Base-by-base conservation (phyloP, 148 eudicot species). In the Rhododendron ferrugineum region DNA sequence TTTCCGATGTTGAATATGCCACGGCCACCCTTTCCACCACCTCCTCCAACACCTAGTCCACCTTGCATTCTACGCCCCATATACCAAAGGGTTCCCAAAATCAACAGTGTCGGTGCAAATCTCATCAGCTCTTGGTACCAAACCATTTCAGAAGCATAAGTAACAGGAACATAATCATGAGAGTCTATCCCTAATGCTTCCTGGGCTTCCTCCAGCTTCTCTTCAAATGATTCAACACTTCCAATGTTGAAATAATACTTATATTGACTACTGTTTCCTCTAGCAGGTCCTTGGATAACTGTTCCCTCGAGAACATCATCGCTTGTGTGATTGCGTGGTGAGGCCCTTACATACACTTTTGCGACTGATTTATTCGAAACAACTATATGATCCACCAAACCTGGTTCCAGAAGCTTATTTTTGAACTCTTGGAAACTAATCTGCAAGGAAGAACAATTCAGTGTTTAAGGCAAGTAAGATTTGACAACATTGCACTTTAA, bases 381-480 rank as follows among this genome's bases (percentile, higher is more conserved):
- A 52, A 94, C 96, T 32, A 96, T 91, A 76, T 88, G 98, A 77
- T 96, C 98, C 82, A 96, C 98, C 66, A 94, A 86, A 76, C 98
- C 98, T 26, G 96, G 98, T 89, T 96, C 98, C 82, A 96, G 90
- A 81, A 96, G 93, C 91, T 96, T 96, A 87, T 92, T 94, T 90
- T 92, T 94, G 84, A 96, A 96, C 86, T 96, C 98, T 89, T 96
- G 98, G 88, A 96, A 96, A 90, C 98, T 96, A 84, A 94, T 96
- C 98, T 96, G 98, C 90, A 88, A 78, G 72, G 11, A 49, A 54
- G 56, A 7, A 80, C 54, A 88, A 36, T 42, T 46, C 80, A 46
- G 78, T 50, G 40, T 70, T 34, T 42, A 72, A 88, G 36, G 26
- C 40, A 70, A 70, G n/a, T 36, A 74, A 42, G 70, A 73, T 68